Evolutionary conservation across 345 rosid genomes (phyloP).

Genomic region (Ceriops decandra): DNA sequence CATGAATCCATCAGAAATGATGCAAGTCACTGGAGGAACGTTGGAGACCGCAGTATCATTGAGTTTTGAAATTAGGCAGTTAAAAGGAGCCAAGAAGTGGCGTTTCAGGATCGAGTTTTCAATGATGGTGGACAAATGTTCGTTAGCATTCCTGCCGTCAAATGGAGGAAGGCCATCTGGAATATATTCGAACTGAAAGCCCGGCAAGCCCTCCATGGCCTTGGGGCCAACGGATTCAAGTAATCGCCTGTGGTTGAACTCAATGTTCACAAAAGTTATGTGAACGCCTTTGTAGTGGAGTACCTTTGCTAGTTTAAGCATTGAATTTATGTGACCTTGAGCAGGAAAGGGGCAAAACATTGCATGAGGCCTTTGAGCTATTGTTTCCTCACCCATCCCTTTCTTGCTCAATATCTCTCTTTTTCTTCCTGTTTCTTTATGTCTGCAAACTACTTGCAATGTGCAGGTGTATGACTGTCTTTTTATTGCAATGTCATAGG

Average conservation of each 20-base stretch:
- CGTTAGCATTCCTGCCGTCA: neutral
- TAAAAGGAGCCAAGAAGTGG: constrained; percentile 25
- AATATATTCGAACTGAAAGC: constrained; percentile 5
- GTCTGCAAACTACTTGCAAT: too few relatives aligned
- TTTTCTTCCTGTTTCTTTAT: too few relatives aligned
- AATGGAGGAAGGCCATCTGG: neutral
- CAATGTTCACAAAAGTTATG: constrained; percentile 13
- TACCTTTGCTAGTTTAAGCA: constrained; percentile 13
- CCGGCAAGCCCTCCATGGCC: neutral
- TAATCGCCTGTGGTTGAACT: neutral
- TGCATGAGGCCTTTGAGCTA: neutral
- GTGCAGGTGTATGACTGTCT: too few relatives aligned
- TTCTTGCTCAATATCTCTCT: too few relatives aligned
- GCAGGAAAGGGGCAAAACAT: neutral
- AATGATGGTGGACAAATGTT: neutral
- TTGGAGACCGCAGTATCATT: constrained; percentile 3
- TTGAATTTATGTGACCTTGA: constrained; percentile 9
- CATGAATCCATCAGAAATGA: constrained; percentile 44
- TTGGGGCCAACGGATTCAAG: neutral
- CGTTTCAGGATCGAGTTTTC: neutral
- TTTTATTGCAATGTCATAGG: too few relatives aligned
- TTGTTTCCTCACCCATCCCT: too few relatives aligned
- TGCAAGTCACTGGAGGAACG: constrained; percentile 34
- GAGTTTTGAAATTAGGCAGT: constrained; percentile 28
- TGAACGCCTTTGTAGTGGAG: neutral